Evolutionary conservation across 306 rosid species (phyloP).

Genomic region (Glycine latifolia): DNA sequence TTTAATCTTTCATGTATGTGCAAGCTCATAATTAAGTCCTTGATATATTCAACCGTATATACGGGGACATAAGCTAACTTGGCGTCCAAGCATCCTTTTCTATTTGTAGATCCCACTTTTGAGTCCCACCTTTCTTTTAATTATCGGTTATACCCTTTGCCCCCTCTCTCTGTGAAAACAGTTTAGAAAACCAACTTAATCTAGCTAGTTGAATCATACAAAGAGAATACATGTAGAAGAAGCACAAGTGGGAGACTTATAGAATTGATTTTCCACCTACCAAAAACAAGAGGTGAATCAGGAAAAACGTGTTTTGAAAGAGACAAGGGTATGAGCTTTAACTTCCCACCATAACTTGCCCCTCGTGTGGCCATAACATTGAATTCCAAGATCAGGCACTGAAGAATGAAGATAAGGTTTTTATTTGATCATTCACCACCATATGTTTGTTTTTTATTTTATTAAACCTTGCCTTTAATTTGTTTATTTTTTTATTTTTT

Average conservation of each 20-base stretch:
- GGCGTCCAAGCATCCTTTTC: constrained; percentile 63
- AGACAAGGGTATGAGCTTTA: constrained; percentile 42
- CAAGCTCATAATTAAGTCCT: constrained; percentile 34
- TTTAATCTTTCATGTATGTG: constrained; percentile 8
- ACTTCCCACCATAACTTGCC: constrained; percentile 63
- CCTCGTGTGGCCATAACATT: constrained; percentile 75
- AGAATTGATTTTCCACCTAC: constrained; percentile 34
- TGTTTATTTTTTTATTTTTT: too few species aligned
- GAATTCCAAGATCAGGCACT: constrained; percentile 69
- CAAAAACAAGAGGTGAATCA: constrained; percentile 41
- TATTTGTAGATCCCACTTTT: constrained; percentile 56
- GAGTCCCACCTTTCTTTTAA: constrained; percentile 42
- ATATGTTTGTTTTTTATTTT: not conserved
- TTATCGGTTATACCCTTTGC: constrained; percentile 39
- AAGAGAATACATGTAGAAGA: not conserved
- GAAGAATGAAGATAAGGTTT: not conserved
- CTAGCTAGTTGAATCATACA: constrained; percentile 28
- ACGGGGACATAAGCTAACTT: constrained; percentile 66
- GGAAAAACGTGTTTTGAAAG: constrained; percentile 60
- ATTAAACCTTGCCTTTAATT: not conserved
- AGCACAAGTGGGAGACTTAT: not conserved
- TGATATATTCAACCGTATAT: constrained; percentile 50
- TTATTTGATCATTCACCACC: not conserved
- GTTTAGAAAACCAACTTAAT: not conserved
- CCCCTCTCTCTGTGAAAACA: not conserved